Evolutionary conservation across 2,329 filamentous ascomycete species (phyloP).

Genomic region (Xylaria sp.): DNA sequence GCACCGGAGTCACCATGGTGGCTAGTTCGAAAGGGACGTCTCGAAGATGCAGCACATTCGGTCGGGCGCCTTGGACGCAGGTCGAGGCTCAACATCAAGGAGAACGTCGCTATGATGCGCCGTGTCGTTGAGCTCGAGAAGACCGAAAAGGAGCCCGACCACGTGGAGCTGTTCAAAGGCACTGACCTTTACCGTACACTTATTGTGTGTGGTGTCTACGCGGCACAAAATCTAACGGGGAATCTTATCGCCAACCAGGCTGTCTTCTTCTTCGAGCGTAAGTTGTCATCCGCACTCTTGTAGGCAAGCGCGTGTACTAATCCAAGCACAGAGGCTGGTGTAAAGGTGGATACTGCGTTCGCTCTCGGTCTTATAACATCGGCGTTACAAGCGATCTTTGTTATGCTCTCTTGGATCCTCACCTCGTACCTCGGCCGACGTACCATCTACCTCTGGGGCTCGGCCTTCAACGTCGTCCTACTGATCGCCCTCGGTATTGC

Average conservation of each 20-base stretch:
- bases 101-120: constrained; percentile 68
- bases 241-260: constrained; percentile 72
- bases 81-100: constrained; percentile 50
- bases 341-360: constrained; percentile 56
- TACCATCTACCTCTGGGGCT: constrained; percentile 36
- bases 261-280: constrained; percentile 68
- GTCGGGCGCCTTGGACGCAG: constrained; percentile 61
- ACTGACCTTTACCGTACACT: constrained; percentile 64
- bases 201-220: constrained; percentile 67
- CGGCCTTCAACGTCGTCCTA: constrained; percentile 27
- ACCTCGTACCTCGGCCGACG: constrained; percentile 67
- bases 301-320: constrained; percentile 12
- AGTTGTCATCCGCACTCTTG: constrained; percentile 42
- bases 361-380: constrained; percentile 36
- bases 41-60: constrained; percentile 57
- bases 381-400: constrained; percentile 56
- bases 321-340: constrained; percentile 65
- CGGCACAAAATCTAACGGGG: constrained; percentile 69
- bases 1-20: constrained; percentile 66
- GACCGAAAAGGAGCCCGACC: constrained; percentile 49
- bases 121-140: constrained; percentile 66
- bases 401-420: constrained; percentile 74
- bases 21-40: constrained; percentile 63
- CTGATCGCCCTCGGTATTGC: constrained; percentile 61
- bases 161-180: constrained; percentile 62